phyloP scores from a whole-genome alignment of 768 basidiomycete genomes.

The Suillus hirtellus region DNA sequence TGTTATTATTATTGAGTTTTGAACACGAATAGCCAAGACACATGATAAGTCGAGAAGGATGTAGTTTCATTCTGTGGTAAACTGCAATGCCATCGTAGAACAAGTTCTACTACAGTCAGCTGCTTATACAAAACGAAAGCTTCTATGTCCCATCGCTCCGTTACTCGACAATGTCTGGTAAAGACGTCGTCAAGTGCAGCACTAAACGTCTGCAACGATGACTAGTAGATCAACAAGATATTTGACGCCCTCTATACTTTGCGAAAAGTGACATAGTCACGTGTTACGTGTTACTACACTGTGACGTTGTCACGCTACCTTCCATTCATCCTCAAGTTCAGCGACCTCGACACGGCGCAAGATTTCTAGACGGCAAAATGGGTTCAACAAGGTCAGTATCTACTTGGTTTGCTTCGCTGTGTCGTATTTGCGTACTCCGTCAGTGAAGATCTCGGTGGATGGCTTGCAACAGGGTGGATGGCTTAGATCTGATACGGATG shows the following conservation, averaged over 20 bases:
- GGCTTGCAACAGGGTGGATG: slow-evolving; percentile 19
- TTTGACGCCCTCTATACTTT: slow-evolving; percentile 7
- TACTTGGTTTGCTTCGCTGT: slow-evolving; percentile 1
- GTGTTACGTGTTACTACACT: slow-evolving; percentile 21
- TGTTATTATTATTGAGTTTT: background rate
- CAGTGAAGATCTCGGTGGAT: slow-evolving; percentile 5
- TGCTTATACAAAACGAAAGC: slow-evolving; percentile 17
- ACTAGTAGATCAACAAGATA: background rate
- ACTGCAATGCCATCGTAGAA: background rate
- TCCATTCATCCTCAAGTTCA: slow-evolving; percentile 21
- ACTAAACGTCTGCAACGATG: slow-evolving; percentile 40
- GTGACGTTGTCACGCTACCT: slow-evolving; percentile 32
- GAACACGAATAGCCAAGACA: background rate
- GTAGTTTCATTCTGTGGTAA: slow-evolving; percentile 5
- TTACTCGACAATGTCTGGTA: slow-evolving; percentile 48
- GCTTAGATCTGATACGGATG: slow-evolving; percentile 15
- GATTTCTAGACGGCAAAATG: slow-evolving; percentile 54
- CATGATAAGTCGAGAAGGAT: background rate
- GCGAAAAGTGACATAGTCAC: slow-evolving; percentile 14
- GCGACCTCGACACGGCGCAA: slow-evolving; percentile 25
- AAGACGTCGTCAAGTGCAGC: slow-evolving; percentile 49
- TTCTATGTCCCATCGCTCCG: slow-evolving; percentile 61
- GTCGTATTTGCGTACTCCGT: background rate
- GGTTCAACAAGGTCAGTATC: slow-evolving; percentile 76
- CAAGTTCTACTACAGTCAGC: slow-evolving; percentile 4